Evolutionary conservation across 1,284 basidiomycete genomes (phyloP).

Genomic region (Marasmius fiardii): DNA sequence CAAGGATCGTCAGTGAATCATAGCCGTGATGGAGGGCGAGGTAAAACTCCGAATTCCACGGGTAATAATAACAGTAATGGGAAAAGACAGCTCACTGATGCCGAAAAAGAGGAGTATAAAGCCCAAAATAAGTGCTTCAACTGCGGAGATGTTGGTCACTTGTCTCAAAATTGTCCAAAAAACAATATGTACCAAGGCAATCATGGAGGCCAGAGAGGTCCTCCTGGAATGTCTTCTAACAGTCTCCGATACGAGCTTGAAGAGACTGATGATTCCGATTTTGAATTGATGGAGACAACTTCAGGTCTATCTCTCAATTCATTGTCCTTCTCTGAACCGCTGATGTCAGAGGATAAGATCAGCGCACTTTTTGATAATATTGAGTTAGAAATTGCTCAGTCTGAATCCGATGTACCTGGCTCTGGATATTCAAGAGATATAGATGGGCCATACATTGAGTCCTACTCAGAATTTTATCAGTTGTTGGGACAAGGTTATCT

Average conservation of each 20-base stretch:
- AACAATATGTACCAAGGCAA: conserved; percentile 1
- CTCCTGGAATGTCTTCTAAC: background rate
- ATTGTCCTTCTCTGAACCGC: too few species aligned
- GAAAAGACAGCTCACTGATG: background rate
- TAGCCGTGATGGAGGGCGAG: background rate
- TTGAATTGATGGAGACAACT: background rate
- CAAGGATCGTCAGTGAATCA: background rate
- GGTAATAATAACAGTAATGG: too few species aligned
- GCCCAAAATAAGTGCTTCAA: conserved; percentile 2
- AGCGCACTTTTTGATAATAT: too few species aligned
- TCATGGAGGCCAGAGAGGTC: conserved; percentile 2
- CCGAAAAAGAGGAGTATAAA: background rate
- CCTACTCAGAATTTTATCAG: too few species aligned
- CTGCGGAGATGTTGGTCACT: conserved; percentile 1
- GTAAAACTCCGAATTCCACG: background rate
- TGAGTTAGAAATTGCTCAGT: too few species aligned
- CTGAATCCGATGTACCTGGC: too few species aligned
- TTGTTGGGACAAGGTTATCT: too few species aligned
- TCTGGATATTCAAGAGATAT: too few species aligned
- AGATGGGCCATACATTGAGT: too few species aligned
- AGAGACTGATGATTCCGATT: background rate
- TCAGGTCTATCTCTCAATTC: background rate
- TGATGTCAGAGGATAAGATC: too few species aligned
- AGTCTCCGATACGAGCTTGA: background rate
- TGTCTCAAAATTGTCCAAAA: conserved; percentile 7